Evolutionary conservation across 2,329 filamentous ascomycete species (phyloP), one percentile per base, ranked within the genome.

Genomic region (Colletotrichum sp.): DNA sequence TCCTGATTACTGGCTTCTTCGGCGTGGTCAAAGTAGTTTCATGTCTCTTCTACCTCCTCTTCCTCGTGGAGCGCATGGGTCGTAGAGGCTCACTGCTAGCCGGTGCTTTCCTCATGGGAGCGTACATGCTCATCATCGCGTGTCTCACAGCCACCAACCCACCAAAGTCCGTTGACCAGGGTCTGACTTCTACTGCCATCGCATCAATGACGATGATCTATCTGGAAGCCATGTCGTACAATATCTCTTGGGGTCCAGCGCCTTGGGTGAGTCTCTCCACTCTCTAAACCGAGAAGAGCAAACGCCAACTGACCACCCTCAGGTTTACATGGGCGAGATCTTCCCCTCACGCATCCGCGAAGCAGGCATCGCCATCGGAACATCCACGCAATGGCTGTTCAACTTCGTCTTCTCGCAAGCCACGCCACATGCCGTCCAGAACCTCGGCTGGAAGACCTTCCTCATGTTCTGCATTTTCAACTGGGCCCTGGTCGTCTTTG

Each of bases 1-100:
- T 89, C 52, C 82, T 90, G 9, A 84, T 90, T 67, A 90, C 87
- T 2, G 89, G 88, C 12, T 89, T 90, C 80, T 90, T 90, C 59
- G 88, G 88, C 4, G 81, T 89, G 9, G 86, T 89, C 74, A 90
- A 90, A 80, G 86, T 90, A 28, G 82, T 88, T 0, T 86, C 87
- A 5, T 88, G 88, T 59, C 73, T 83, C 13, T 83, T 85, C 74
- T 89, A 89, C 79, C 83, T 88, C 12, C 79, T 89, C 16, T 88
- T 73, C 77, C 81, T 90, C 18, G 84, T 90, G 43, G 89, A 90
- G 77, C 83, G 85, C 6, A 82, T 90, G 30, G 88, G 88, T 4
- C 87, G 89, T 36, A 83, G 86, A 15, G 83, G 85, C 13, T 87
- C 88, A 0, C 86, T 91, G n/a, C 83, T 90, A 32, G 82, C 80